Base-by-base conservation (phyloP, 257 asterid genomes). In the Plantago ovata region DNA sequence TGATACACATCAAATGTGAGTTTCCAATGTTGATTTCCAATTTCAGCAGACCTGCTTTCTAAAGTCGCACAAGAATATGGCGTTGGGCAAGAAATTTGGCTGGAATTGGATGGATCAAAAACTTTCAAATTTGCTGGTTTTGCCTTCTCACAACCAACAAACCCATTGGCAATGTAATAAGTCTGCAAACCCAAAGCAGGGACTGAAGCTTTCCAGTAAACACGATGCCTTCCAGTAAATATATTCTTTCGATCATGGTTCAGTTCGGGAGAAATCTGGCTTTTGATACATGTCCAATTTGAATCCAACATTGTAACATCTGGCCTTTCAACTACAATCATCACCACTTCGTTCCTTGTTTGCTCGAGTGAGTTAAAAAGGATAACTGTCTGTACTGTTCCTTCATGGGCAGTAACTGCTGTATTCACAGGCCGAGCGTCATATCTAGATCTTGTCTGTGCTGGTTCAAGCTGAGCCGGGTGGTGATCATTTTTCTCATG, bases 61-160 rank as follows among this genome's bases (percentile, higher is more conserved):
- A 93, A 38, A 70, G 75, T 69, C 16, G 87, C 56, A 77, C 99
- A 93, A 52, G 78, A 18, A 69, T 93, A 93, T 19, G 85, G 87
- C 38, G 71, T 9, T 10, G 97, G 96, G 70, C 99, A 93, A n/a
- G 87, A 63, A 45, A 81, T 59, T 56, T 68, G 10, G 63, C 71
- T 70, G 33, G 49, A 54, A 54, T 54, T 63, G 8, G 84, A 68
- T 36, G 79, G 72, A 52, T 57, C 33, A 59, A 58, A 77, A 50
- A 84, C 68, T 68, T 69, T 83, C 39, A 93, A 54, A 24, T 53
- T 72, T 45, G 96, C 87, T n/a, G 96, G 81, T 72, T 84, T 82
- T 68, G 99, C 99, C 88, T 93, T 89, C 75, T 89, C 96, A 62
- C 99, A 93, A 63, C 97, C 99, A 28, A 72, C 97, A 72, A 89